Evolutionary conservation across 225 moss, liverwort and hornwort genomes (phyloP), one percentile per base, ranked within the genome.

Genomic region (Physcomitrellopsis africana): DNA sequence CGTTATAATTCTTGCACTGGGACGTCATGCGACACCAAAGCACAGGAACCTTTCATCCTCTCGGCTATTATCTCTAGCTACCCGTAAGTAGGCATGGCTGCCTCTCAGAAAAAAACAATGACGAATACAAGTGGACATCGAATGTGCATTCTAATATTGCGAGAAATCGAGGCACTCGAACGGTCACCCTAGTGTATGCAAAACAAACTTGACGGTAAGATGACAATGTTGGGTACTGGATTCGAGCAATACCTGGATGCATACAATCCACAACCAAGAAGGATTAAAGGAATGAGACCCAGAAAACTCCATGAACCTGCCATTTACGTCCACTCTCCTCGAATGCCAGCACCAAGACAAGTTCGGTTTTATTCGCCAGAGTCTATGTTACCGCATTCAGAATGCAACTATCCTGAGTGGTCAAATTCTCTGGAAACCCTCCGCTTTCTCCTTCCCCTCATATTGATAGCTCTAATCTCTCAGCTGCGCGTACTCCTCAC

Each of bases 361-460:
- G 14, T 61, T 80, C 76, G 70, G 79, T 32, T 61, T 76, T 46
- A 57, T 79, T 45, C 70, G 70, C 61, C 44, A 32, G 37, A 1
- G 66, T 46, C 23, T 29, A 23, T 1, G 54, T 61, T 47, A 27
- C 48, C 65, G 26, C 52, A 69, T 69, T 53, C 47, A 16, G 13
- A 47, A 24, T 37, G 56, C 51, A 58, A 70, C 72, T 60, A 69
- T 26, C 27, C 24, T 48, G 32, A 37, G 32, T 52, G 65, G 44
- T 79, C 74, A 22, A 57, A 68, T 72, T 48, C 43, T 26, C 18
- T 18, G 63, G 15, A 69, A 52, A 73, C 81, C 73, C 76, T 87
- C 67, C 84, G 79, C 67, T 81, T 87, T 57, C 87, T 84, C 76
- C 84, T 81, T 61, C 81, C 87, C 79, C 87, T 87, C 87, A 87